phyloP scores from a whole-genome alignment of 2,329 filamentous ascomycete species.

The Hymenoscyphus fructigenus region DNA sequence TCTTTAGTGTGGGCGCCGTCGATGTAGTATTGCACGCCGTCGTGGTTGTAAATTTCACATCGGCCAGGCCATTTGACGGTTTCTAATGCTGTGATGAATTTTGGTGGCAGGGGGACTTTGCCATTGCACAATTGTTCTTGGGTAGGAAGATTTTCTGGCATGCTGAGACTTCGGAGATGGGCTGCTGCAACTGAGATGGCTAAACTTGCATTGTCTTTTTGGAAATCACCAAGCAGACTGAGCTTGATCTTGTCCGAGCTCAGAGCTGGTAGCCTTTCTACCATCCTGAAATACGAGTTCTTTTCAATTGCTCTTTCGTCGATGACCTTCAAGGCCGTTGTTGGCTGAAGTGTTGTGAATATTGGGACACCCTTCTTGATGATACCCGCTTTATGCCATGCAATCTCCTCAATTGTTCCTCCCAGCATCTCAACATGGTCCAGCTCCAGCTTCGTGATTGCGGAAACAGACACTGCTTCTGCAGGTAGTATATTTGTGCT shows the following conservation, averaged over 20 bases:
- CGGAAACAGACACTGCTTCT: slow-evolving; percentile 58
- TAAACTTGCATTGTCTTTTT: slow-evolving; percentile 59
- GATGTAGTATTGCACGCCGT: slow-evolving; percentile 75
- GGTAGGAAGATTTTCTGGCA: slow-evolving; percentile 10
- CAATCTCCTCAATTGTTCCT: slow-evolving; percentile 74
- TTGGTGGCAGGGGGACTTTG: slow-evolving; percentile 47
- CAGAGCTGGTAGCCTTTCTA: slow-evolving; percentile 37
- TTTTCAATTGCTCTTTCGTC: slow-evolving; percentile 52
- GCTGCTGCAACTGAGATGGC: slow-evolving; percentile 55
- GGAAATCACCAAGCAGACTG: slow-evolving; percentile 53
- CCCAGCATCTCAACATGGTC: slow-evolving; percentile 84
- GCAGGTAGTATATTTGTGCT: slow-evolving; percentile 78
- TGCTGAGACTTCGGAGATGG: slow-evolving; percentile 45
- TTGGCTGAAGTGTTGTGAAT: slow-evolving; percentile 61
- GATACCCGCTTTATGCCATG: slow-evolving; percentile 91
- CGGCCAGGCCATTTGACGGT: slow-evolving; percentile 75
- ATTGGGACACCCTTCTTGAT: slow-evolving; percentile 67
- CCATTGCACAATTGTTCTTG: not conserved
- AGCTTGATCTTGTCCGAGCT: slow-evolving; percentile 46
- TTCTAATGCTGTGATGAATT: slow-evolving; percentile 72
- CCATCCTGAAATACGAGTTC: slow-evolving; percentile 24
- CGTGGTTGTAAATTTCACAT: slow-evolving; percentile 61
- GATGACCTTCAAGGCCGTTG: slow-evolving; percentile 58
- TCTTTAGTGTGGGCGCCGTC: slow-evolving; percentile 93
- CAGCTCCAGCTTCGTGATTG: slow-evolving; percentile 78